These are phyloP conservation scores for Volvox reticuliferus DNA, from an alignment of 139 green algal genomes.

Conservation along the genomic window DNA sequence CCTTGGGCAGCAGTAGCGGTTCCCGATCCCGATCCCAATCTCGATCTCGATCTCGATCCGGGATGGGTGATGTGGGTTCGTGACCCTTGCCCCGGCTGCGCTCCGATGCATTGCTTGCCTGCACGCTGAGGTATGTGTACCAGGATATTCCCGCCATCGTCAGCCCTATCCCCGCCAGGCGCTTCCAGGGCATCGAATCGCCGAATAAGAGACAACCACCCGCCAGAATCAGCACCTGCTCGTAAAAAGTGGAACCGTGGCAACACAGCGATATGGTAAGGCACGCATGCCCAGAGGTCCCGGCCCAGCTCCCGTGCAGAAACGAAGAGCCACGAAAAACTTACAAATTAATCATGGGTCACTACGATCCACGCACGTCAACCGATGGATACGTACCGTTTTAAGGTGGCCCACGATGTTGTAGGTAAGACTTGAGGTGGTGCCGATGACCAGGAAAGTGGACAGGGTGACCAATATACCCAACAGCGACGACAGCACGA, in stretches of 20 bases:
- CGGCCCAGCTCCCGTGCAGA: no score
- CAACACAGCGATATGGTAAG: no score
- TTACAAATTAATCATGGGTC: no score
- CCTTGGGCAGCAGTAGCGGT: conserved; percentile 1
- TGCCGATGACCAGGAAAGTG: conserved; percentile 88
- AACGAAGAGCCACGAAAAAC: no score
- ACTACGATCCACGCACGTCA: no score
- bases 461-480: conserved; percentile 86
- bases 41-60: not conserved
- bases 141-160: conserved; percentile 83
- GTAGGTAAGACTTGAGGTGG: conserved; percentile 83
- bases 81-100: conserved; percentile 16
- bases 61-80: not conserved
- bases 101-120: not conserved
- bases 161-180: conserved; percentile 73
- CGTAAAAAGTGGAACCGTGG: no score
- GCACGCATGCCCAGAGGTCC: no score
- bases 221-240: conserved; percentile 76
- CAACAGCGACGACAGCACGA: conserved; percentile 72
- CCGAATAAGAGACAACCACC: conserved; percentile 86
- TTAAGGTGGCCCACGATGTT: conserved; percentile 85
- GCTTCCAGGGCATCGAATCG: conserved; percentile 81
- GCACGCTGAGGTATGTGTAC: conserved; percentile 62
- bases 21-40: not conserved
- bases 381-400: conserved; percentile 64